Percentiles rank a stretch among this genome's conserved stretches.
phyloP scores from a whole-genome alignment of 2,329 filamentous ascomycete genomes.

The Celoporthe dispersa region DNA sequence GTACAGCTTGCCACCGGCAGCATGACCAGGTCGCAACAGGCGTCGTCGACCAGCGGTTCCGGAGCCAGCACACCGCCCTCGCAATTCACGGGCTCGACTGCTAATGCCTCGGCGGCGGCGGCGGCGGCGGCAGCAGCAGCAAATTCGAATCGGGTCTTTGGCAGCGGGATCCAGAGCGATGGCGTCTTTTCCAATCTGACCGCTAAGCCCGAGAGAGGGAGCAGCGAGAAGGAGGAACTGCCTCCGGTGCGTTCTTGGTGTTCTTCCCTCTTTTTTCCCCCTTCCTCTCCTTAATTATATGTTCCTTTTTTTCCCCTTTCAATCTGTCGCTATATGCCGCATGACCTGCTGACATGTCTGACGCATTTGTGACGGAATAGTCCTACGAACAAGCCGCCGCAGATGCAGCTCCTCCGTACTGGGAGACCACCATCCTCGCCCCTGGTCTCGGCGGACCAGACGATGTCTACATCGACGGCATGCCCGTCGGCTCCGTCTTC shows the following conservation, averaged over 20 bases:
- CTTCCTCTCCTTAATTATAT: not conserved
- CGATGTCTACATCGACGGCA: conserved; percentile 95
- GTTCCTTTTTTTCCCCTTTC: conserved; percentile 9
- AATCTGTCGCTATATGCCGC: not conserved
- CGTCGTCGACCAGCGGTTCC: conserved; percentile 14
- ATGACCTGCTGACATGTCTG: conserved; percentile 40
- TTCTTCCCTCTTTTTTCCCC: not conserved
- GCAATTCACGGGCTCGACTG: conserved; percentile 7
- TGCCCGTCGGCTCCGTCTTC: conserved; percentile 88
- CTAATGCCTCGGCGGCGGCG: conserved; percentile 11
- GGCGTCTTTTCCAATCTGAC: conserved; percentile 96
- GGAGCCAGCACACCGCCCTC: conserved; percentile 33
- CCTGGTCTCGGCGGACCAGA: conserved; percentile 88
- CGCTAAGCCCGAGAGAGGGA: conserved; percentile 80
- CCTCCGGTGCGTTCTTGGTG: conserved; percentile 75
- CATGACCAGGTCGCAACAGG: not conserved
- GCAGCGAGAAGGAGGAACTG: conserved; percentile 82
- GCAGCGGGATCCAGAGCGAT: conserved; percentile 80
- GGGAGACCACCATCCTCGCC: conserved; percentile 97
- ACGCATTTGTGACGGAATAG: conserved; percentile 49
- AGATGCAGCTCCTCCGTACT: conserved; percentile 94
- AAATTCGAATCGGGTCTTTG: conserved; percentile 54
- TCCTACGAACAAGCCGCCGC: conserved; percentile 98
- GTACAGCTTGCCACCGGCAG: conserved; percentile 24
- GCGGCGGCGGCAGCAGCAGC: conserved; percentile 15